Evolutionary conservation across 345 rosid species (phyloP), one percentile per base, ranked within the genome.

Genomic region (Balakata baccata): DNA sequence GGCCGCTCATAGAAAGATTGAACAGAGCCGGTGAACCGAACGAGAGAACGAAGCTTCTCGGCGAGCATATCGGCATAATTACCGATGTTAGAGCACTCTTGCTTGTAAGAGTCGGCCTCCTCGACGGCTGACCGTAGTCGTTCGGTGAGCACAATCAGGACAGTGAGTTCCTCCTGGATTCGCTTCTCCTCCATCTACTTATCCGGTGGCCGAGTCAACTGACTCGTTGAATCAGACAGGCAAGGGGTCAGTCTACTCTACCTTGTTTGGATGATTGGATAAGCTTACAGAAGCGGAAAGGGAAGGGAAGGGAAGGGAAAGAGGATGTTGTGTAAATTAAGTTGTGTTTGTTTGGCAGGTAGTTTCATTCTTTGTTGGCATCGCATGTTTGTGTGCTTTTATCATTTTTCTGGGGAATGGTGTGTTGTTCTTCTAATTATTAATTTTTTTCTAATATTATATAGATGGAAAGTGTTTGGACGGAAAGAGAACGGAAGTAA

Each of bases 1-100:
- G 97, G 98, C 1, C 95, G 97, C 60, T 94, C 98, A 68, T 94
- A 92, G 38, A 90, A 79, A 17, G 82, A 51, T 59, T 85, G 89
- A 17, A 63, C 18, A 13, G 76, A 38, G 60, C 71, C 53, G 46
- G 87, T 75, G 53, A 83, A 82, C 1, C 98, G 89, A 59, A 81
- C 88, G 11, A 87, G 83, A 8, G 75, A 57, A 4, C 95, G 86
- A 12, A 91, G 93, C 89, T 84, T 89, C 45, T 87, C 90, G 39
- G 88, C 73, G 16, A 93, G 88, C 71, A 86, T 80, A 71, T 87
- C 91, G 45, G 82, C 90, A 60, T 82, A 91, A 69, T 81, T 89
- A 0, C 86, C 89, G 3, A 89, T 83, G 62, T 82, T 87, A 7
- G 69, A 75, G 69, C 93, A 87, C 66, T 93, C 95, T 37, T 65